A percentile compares a stretch with the other conserved stretches of the same genome.
Conservation (phyloP, 129 eudicot species). For the Escallonia rubra region DNA sequence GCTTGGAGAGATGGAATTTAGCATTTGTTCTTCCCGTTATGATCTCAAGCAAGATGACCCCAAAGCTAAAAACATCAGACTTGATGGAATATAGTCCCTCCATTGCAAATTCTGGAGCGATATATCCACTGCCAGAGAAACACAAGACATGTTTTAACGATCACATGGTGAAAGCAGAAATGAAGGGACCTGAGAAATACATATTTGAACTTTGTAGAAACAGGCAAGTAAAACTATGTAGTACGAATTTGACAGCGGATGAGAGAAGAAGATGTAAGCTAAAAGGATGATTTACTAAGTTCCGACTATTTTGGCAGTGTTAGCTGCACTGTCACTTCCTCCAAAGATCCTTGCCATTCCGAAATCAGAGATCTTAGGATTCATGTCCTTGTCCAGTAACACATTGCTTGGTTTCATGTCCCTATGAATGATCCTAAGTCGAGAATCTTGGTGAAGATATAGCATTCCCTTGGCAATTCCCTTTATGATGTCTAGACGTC, state of each 20-base stretch:
- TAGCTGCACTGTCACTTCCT: not conserved
- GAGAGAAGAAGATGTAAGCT: not conserved
- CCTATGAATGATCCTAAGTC: slow-evolving; percentile 19
- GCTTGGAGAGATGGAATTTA: not conserved
- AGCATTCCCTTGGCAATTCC: slow-evolving; percentile 27
- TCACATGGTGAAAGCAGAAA: not conserved
- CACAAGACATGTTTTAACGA: not conserved
- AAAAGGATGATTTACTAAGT: slow-evolving; percentile 9
- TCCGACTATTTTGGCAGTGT: slow-evolving; percentile 17
- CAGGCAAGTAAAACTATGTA: too few relatives aligned
- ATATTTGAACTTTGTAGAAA: too few relatives aligned
- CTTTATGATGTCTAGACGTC: slow-evolving; percentile 5
- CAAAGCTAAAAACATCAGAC: slow-evolving; percentile 55
- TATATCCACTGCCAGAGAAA: slow-evolving; percentile 32
- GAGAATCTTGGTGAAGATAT: slow-evolving; percentile 28
- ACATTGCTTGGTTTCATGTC: slow-evolving; percentile 8
- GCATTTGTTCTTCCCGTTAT: slow-evolving; percentile 28
- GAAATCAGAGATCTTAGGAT: slow-evolving; percentile 26
- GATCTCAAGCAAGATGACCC: slow-evolving; percentile 44
- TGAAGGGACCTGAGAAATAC: not conserved
- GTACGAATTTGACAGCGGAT: too few relatives aligned
- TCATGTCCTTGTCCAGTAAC: slow-evolving; percentile 22
- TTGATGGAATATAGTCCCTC: slow-evolving; percentile 39
- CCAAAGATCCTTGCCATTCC: slow-evolving; percentile 19
- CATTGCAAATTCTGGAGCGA: slow-evolving; percentile 48